A percentile compares a stretch with the other conserved stretches of the same genome.
These are phyloP conservation scores for Aureobasidium sp. DNA, from an alignment of 2,329 filamentous ascomycete species.

Conservation along the genomic window DNA sequence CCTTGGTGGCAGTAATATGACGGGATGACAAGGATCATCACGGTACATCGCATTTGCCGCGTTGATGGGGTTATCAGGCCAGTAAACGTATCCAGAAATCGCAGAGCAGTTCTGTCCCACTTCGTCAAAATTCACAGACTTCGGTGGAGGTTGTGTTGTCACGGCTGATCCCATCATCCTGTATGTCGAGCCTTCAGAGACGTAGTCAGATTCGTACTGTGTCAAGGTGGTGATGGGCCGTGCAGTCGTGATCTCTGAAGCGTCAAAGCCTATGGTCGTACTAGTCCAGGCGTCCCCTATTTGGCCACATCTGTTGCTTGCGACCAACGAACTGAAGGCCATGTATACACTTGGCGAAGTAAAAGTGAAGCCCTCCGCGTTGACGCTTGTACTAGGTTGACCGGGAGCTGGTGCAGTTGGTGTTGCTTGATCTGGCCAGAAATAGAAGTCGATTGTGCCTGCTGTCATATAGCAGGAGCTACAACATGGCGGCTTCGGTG, in stretches of 20 bases:
- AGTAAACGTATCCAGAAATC: slow-evolving; percentile 10
- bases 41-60: not conserved
- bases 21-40: slow-evolving; percentile 5
- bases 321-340: slow-evolving; percentile 10
- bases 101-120: slow-evolving; percentile 11
- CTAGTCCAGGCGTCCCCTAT: slow-evolving; percentile 12
- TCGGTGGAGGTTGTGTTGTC: slow-evolving; percentile 11
- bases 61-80: slow-evolving; percentile 13
- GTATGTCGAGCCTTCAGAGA: not conserved
- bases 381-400: slow-evolving; percentile 7
- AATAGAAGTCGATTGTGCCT: slow-evolving; percentile 12
- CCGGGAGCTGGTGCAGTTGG: slow-evolving; percentile 6
- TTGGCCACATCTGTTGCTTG: slow-evolving; percentile 11
- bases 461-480: slow-evolving; percentile 11
- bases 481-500: slow-evolving; percentile 13
- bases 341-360: slow-evolving; percentile 15
- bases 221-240: slow-evolving; percentile 11
- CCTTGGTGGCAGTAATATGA: slow-evolving; percentile 2
- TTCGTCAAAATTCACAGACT: not conserved
- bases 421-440: slow-evolving; percentile 14
- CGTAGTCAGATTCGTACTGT: not conserved
- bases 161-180: not conserved
- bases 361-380: slow-evolving; percentile 13
- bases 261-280: slow-evolving; percentile 12
- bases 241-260: slow-evolving; percentile 12